Base-by-base conservation (phyloP, 495 filamentous ascomycete genomes). In the Podospora anserina region DNA sequence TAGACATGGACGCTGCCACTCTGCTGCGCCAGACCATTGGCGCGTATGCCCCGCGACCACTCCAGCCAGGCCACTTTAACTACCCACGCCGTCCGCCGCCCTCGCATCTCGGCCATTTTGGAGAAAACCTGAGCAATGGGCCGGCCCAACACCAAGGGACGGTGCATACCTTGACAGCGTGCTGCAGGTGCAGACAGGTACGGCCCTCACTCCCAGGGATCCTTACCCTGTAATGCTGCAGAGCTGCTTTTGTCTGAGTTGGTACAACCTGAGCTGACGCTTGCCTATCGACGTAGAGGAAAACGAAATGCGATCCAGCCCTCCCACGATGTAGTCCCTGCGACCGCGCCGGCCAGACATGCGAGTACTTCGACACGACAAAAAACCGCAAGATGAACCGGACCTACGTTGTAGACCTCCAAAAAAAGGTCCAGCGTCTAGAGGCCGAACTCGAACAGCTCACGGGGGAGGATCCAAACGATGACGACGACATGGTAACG, bases 271-370 rank as follows among this genome's bases (percentile, higher is more conserved):
- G 15, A 49, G 9, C 39, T 49, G 39, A 49, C 39, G 9, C 7
- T 49, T 16, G 39, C 7, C 9, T 11, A 13, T 49, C 39, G 2
- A 9, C 39, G 53, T 73, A 96, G 93, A 88, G 93, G 61, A 98
- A 98, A 84, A 96, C 94, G 26, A 86, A 91, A 83, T 98, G 94
- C 79, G 94, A 97, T 78, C 90, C 94, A 28, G 90, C 91, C 18
- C 86, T 98, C 59, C 94, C 94, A 56, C 89, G 89, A 76, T 98
- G 94, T 78, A 85, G 89, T n/a, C 92, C 93, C 16, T 98, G 94
- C 84, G 92, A 96, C 80, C 87, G 93, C 70, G 93, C 90, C 68
- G 93, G 93, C 72, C 89, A 92, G 54, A 85, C 85, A 68, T 98
- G 94, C 83, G 94, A 96, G 72, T 98, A 97, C 80, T 97, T 88